phyloP scores from a whole-genome alignment of 108 stramenopile species.

The Bacterosira constricta region DNA sequence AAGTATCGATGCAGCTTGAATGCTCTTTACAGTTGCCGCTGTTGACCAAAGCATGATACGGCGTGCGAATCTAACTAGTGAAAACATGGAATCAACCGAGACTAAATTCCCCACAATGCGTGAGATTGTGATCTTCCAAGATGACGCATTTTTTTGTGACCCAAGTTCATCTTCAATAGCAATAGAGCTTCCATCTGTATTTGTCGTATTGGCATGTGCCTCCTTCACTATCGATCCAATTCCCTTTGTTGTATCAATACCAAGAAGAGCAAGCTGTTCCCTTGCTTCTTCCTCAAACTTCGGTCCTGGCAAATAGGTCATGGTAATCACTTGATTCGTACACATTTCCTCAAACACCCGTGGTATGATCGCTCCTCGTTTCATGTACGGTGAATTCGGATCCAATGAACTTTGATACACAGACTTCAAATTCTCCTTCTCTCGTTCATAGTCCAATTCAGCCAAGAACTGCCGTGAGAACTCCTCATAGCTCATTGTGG shows the following conservation, averaged over 20 bases:
- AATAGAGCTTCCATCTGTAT: no score
- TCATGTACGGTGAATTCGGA: constrained; percentile 59
- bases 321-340: constrained; percentile 67
- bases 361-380: constrained; percentile 59
- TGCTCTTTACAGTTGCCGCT: constrained; percentile 40
- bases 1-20: constrained; percentile 33
- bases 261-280: constrained; percentile 57
- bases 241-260: constrained; percentile 63
- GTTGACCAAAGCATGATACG: constrained; percentile 55
- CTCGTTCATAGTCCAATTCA: constrained; percentile 70
- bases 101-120: constrained; percentile 40
- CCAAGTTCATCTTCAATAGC: no score
- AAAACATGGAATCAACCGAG: constrained; percentile 67
- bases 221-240: constrained; percentile 49
- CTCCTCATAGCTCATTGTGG: constrained; percentile 64
- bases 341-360: constrained; percentile 58
- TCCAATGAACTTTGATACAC: constrained; percentile 67
- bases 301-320: constrained; percentile 74
- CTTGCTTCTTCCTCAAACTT: constrained; percentile 77
- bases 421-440: constrained; percentile 57
- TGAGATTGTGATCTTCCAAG: constrained; percentile 40
- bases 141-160: not conserved
- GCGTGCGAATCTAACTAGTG: constrained; percentile 51
- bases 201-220: not conserved
- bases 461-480: constrained; percentile 75